Evolutionary conservation across 1,139 yeast genomes (phyloP), one percentile per base, ranked within the genome.

Genomic region (Saccharomyces hybrid): DNA sequence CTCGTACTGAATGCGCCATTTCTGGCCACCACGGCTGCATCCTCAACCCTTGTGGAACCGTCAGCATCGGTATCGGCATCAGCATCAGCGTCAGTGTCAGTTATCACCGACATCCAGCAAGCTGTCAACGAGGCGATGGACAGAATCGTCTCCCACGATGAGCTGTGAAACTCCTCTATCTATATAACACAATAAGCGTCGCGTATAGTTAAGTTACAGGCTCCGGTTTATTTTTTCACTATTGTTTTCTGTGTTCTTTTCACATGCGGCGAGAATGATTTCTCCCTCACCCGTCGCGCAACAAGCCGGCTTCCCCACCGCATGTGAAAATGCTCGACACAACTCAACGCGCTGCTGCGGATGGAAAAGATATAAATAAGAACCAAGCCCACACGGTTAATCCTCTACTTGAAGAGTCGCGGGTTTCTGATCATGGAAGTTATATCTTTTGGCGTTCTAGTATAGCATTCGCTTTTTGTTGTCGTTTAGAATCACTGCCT

Each of bases 51-150:
- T n/a, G 44, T 50, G 25, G 44, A 50, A 28, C 28, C 54, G 13
- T 38, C 13, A 4, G 42, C 42, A 16, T 38, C 42, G 8, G 25
- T 16, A 16, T 11, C 42, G 9, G 20, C 16, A n/a, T n/a, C n/a
- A n/a, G n/a, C n/a, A n/a, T n/a, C n/a, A n/a, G n/a, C 13, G 23
- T 38, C 42, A 38, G 23, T 16, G 5, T n/a, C n/a, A n/a, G n/a
- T n/a, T n/a, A n/a, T n/a, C n/a, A n/a, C n/a, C n/a, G n/a, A 11
- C 9, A 56, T 63, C 26, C 62, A 60, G 38, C 53, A 56, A 2
- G 64, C 64, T 2, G 65, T 64, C 7, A 52, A 61, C 41, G 66
- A 63, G 14, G 68, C 65, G 8, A 59, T 64, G 58, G 57, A 54
- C 50, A 56, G 67, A 41, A 59, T 64, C 8, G 50, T 62, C 9